Conservation (phyloP, 495 filamentous ascomycete genomes). For the Xeromyces bisporus region DNA sequence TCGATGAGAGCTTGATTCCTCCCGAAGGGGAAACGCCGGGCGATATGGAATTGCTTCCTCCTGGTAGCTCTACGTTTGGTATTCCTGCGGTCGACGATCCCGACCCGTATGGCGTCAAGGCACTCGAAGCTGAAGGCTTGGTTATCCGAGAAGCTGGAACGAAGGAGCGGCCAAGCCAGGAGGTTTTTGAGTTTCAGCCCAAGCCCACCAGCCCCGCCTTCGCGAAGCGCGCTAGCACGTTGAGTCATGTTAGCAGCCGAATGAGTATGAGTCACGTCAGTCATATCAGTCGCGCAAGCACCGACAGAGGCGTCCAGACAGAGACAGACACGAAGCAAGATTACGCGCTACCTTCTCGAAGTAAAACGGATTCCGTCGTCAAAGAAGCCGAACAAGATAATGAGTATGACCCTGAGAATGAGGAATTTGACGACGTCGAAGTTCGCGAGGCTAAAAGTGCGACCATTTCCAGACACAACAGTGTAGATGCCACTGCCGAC, state of each 20-base stretch:
- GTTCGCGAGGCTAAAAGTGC: slow-evolving; percentile 27
- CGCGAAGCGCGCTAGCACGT: slow-evolving; percentile 46
- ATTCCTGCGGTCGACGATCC: slow-evolving; percentile 58
- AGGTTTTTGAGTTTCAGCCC: slow-evolving; percentile 66
- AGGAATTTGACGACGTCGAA: slow-evolving; percentile 18
- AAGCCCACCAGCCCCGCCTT: slow-evolving; percentile 63
- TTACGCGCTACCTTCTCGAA: too few species aligned
- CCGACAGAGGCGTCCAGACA: slow-evolving; percentile 42
- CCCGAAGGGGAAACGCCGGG: slow-evolving; percentile 50
- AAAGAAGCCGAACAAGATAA: too few species aligned
- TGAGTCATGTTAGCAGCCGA: slow-evolving; percentile 39
- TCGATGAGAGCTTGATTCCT: slow-evolving; percentile 40
- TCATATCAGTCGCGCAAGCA: slow-evolving; percentile 36
- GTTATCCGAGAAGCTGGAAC: slow-evolving; percentile 78
- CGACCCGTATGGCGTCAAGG: slow-evolving; percentile 77
- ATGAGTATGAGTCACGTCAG: slow-evolving; percentile 46
- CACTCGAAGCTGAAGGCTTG: slow-evolving; percentile 66
- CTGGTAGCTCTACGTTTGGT: slow-evolving; percentile 38
- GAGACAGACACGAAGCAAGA: slow-evolving; percentile 33
- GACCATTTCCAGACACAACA: slow-evolving; percentile 31
- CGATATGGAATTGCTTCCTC: slow-evolving; percentile 44
- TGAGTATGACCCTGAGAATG: slow-evolving; percentile 8
- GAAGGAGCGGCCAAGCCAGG: slow-evolving; percentile 45
- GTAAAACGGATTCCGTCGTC: too few species aligned
- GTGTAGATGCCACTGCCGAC: slow-evolving; percentile 30